A percentile compares a stretch with the other conserved stretches of the same genome.
phyloP scores from a whole-genome alignment of 805 yeast species.

The Tetrapisispora iriomotensis region DNA sequence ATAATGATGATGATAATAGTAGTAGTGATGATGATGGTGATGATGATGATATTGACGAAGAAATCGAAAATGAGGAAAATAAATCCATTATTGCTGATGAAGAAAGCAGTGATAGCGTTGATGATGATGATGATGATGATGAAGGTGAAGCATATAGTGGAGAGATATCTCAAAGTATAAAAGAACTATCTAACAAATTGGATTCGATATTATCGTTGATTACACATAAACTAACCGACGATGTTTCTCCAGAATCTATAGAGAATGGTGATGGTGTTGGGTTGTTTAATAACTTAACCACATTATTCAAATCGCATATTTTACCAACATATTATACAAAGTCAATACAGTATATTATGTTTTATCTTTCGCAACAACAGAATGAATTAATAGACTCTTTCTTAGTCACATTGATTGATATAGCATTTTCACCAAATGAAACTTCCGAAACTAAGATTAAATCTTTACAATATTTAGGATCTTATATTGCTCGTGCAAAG shows the following conservation, averaged over 20 bases:
- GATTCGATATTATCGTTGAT: constrained; percentile 59
- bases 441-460: constrained; percentile 69
- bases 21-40: constrained; percentile 28
- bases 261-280: constrained; percentile 55
- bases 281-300: constrained; percentile 62
- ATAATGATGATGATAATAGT: constrained; percentile 29
- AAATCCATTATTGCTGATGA: constrained; percentile 27
- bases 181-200: constrained; percentile 52
- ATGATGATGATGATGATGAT: constrained; percentile 27
- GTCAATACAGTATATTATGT: constrained; percentile 75
- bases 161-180: constrained; percentile 39
- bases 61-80: constrained; percentile 27
- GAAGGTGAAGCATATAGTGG: constrained; percentile 40
- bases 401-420: constrained; percentile 70
- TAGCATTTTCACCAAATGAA: constrained; percentile 63
- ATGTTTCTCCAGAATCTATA: constrained; percentile 42
- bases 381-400: constrained; percentile 79
- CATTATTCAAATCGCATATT: constrained; percentile 71
- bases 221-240: constrained; percentile 39
- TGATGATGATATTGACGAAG: constrained; percentile 29
- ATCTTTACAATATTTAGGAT: constrained; percentile 84
- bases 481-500: constrained; percentile 82
- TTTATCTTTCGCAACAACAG: constrained; percentile 71
- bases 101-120: constrained; percentile 26
- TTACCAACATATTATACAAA: constrained; percentile 88